Conservation (phyloP, 495 filamentous ascomycete species). For the Tetracladium setigerum region DNA sequence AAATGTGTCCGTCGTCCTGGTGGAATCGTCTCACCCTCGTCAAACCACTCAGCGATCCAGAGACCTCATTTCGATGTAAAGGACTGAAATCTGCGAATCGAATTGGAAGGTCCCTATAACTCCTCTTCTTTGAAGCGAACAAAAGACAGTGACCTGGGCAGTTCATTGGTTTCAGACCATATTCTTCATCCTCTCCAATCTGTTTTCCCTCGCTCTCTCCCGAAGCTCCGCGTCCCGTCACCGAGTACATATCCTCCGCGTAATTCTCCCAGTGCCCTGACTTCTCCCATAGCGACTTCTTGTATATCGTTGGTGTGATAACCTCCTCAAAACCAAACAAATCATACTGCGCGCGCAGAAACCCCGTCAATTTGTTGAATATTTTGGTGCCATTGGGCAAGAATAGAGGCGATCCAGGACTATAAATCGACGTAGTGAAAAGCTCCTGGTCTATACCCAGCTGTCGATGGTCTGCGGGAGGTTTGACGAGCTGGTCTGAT, state of each 20-base stretch:
- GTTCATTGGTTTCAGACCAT: conserved; percentile 95
- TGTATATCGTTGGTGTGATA: conserved; percentile 90
- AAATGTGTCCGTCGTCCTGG: conserved; percentile 94
- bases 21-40: conserved; percentile 90
- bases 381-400: conserved; percentile 78
- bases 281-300: conserved; percentile 79
- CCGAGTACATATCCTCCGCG: conserved; percentile 91
- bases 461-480: conserved; percentile 57
- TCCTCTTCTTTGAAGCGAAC: conserved; percentile 62
- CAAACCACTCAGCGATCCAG: conserved; percentile 76
- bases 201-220: conserved; percentile 30
- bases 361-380: conserved; percentile 79
- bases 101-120: conserved; percentile 77
- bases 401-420: conserved; percentile 84
- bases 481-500: not conserved
- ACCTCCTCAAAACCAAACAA: conserved; percentile 89
- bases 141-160: conserved; percentile 92
- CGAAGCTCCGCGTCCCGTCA: conserved; percentile 54
- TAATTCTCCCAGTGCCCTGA: conserved; percentile 94
- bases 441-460: conserved; percentile 66
- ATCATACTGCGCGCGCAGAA: conserved; percentile 80
- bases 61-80: conserved; percentile 84
- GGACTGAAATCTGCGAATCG: conserved; percentile 92
- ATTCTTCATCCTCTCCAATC: conserved; percentile 61
- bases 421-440: conserved; percentile 70